phyloP scores from a whole-genome alignment of 192 early-diverging fungal genomes.

The Pecoramyces ruminantium region DNA sequence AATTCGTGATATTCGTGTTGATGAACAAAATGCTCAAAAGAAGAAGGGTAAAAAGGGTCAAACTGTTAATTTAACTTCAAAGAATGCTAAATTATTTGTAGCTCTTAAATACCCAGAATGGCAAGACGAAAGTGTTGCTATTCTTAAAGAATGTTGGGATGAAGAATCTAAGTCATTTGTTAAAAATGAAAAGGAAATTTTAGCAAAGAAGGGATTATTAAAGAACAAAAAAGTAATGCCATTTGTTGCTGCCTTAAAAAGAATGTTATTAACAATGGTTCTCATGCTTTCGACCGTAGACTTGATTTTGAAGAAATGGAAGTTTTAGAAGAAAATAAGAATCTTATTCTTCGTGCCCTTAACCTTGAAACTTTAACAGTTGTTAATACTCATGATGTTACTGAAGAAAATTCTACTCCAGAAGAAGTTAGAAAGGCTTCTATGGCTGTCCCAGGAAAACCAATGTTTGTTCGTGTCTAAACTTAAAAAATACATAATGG shows the following conservation, averaged over 20 bases:
- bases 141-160: constrained; percentile 21
- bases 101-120: constrained; percentile 77
- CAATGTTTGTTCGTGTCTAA: constrained; percentile 7
- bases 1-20: constrained; percentile 57
- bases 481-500: no score
- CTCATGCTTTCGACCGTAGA: constrained; percentile 59
- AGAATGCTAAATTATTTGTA: constrained; percentile 43
- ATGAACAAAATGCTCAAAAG: constrained; percentile 52
- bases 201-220: constrained; percentile 52
- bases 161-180: constrained; percentile 31
- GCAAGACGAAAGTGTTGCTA: constrained; percentile 53
- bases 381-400: background rate
- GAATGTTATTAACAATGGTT: constrained; percentile 44
- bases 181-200: constrained; percentile 49
- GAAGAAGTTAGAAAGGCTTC: constrained; percentile 26
- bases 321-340: constrained; percentile 31
- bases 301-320: constrained; percentile 68
- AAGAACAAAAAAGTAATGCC: constrained; percentile 97
- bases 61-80: constrained; percentile 14
- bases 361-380: constrained; percentile 11
- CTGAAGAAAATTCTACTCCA: background rate
- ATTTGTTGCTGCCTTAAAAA: constrained; percentile 84
- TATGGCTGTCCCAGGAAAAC: constrained; percentile 19
- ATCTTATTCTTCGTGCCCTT: constrained; percentile 21
- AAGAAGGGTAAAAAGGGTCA: constrained; percentile 59